Conservation (phyloP, 331 rosid genomes). For the Rosa hybrid region DNA sequence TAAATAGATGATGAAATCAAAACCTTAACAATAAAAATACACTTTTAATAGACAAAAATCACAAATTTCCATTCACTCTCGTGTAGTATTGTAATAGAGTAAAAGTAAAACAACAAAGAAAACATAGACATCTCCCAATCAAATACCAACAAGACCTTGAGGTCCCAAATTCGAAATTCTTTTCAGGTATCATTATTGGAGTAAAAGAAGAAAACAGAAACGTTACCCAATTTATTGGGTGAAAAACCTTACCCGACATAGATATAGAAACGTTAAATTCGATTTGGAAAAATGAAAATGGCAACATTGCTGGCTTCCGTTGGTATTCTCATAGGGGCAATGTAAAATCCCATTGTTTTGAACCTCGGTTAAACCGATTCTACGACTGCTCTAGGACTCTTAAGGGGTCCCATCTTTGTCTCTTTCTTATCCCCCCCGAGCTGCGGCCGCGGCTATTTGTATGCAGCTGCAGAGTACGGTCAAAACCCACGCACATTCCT, state of each 20-base stretch:
- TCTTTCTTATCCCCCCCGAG: constrained; percentile 20
- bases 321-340: neutral
- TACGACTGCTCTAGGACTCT: neutral
- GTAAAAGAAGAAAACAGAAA: no score
- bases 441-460: constrained; percentile 14
- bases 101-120: neutral
- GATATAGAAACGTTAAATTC: neutral
- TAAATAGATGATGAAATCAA: no score
- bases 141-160: neutral
- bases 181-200: neutral
- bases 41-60: neutral
- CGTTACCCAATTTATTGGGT: neutral
- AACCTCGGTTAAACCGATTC: constrained; percentile 46
- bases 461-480: constrained; percentile 14
- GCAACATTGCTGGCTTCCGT: neutral
- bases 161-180: neutral
- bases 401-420: neutral
- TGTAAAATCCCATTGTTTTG: constrained; percentile 23
- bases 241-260: no score
- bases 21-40: neutral
- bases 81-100: neutral
- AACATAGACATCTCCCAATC: neutral
- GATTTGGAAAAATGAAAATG: neutral
- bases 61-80: no score
- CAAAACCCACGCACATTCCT: neutral